Evolutionary conservation across 768 basidiomycete species (phyloP), one percentile per base, ranked within the genome.

Genomic region (Ramaria rubella): DNA sequence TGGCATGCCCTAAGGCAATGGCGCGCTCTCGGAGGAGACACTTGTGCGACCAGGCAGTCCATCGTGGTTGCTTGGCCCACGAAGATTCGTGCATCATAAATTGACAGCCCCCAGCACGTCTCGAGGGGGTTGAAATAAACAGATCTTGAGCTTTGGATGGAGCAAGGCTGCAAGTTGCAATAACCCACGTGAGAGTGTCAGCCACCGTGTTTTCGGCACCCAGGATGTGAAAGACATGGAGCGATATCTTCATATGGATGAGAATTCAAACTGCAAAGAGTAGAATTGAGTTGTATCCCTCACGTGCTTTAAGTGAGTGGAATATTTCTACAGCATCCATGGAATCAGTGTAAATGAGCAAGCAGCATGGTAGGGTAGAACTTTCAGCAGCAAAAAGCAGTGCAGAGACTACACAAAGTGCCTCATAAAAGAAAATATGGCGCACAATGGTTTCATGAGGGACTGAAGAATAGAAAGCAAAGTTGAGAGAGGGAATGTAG

Each of bases 271-370:
- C 65, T 0, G 65, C 58, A 5, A 27, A 15, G 2, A 42, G 52
- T 0, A 74, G 60, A 15, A 73, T 42, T 1, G 29, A 9, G 38
- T 73, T 71, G 55, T 69, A 69, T 0, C 19, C 26, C 1, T 63
- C 63, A 2, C 23, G 3, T 1, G 68, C 64, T 5, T 56, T 26
- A 4, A 73, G 57, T 1, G 63, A 52, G 31, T 65, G 64, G 48
- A 75, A 76, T 3, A 75, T 65, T 1, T 61, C 46, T 1, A 75
- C 69, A 0, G 70, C 68, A 59, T 72, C 72, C 0, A 60, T 27
- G 30, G 65, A 73, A 46, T 76, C 75, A 0, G 67, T 66, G 53
- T 55, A 68, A 1, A 70, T 45, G 1, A 55, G 58, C 2, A 69
- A 17, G 1, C 61, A 54, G 19, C 23, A 26, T 27, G 49, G 51